Conservation (phyloP, 345 rosid species). For the Gossypium anomalum region DNA sequence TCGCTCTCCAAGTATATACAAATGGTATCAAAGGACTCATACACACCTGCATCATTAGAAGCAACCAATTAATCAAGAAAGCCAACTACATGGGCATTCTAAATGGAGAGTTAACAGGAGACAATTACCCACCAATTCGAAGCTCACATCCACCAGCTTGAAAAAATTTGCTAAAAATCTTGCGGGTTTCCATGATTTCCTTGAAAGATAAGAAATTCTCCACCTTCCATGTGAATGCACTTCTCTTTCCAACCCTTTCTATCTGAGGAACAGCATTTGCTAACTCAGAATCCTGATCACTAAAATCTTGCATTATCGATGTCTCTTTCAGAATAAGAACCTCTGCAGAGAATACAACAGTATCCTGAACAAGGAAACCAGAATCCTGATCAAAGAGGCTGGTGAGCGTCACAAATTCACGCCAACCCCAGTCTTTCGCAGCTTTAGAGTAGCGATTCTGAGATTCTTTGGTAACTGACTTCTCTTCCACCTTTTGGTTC, state of each 20-base stretch:
- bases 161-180: slow-evolving; percentile 96
- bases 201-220: slow-evolving; percentile 95
- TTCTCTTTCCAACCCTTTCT: slow-evolving; percentile 59
- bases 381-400: slow-evolving; percentile 98
- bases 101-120: slow-evolving; percentile 18
- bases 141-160: slow-evolving; percentile 99
- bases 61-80: slow-evolving; percentile 25
- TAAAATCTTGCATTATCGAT: slow-evolving; percentile 66
- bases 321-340: slow-evolving; percentile 98
- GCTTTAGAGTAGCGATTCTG: slow-evolving; percentile 98
- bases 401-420: slow-evolving; percentile 97
- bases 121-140: slow-evolving; percentile 71
- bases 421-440: slow-evolving; percentile 99
- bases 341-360: slow-evolving; percentile 92
- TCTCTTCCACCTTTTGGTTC: slow-evolving; percentile 84
- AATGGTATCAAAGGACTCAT: slow-evolving; percentile 97
- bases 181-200: slow-evolving; percentile 97
- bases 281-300: slow-evolving; percentile 51
- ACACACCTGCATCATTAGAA: slow-evolving; percentile 75
- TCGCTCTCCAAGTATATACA: slow-evolving; percentile 99
- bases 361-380: slow-evolving; percentile 94
- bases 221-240: slow-evolving; percentile 98
- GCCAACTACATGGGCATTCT: slow-evolving; percentile 20
- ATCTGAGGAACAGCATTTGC: slow-evolving; percentile 38
- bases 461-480: slow-evolving; percentile 92